A percentile compares a stretch with the other conserved stretches of the same genome.
phyloP scores from a whole-genome alignment of 371 early-diverging fungal genomes.

The Polyrhizophydium stewartii region DNA sequence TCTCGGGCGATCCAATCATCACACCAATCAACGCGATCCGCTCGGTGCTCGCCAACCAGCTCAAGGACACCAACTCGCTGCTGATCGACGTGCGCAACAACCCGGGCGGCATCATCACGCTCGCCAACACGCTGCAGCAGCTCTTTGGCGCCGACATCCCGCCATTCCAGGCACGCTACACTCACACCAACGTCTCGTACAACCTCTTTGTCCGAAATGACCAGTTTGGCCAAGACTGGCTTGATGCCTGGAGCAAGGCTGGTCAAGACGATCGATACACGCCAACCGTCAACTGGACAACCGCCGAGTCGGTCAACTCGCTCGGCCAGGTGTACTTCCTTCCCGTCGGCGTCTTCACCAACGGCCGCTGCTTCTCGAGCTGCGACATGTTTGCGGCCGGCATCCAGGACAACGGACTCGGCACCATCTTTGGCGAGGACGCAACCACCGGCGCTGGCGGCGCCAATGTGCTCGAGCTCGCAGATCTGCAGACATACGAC shows the following conservation, averaged over 20 bases:
- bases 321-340: conserved; percentile 17
- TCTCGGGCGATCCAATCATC: too few species aligned
- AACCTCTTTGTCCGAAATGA: conserved; percentile 4
- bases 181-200: conserved; percentile 3
- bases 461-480: conserved; percentile 19
- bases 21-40: background rate
- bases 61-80: conserved; percentile 16
- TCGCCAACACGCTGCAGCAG: conserved; percentile 15
- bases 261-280: conserved; percentile 14
- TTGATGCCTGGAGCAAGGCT: conserved; percentile 4
- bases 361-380: conserved; percentile 24
- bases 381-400: conserved; percentile 22
- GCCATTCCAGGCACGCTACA: conserved; percentile 1
- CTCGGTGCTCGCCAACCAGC: background rate
- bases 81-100: conserved; percentile 20
- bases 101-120: conserved; percentile 16
- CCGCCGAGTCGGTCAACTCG: conserved; percentile 8
- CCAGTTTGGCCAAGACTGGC: background rate
- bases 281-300: conserved; percentile 5
- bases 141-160: conserved; percentile 9
- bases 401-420: conserved; percentile 20
- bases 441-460: conserved; percentile 25
- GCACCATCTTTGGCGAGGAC: conserved; percentile 24
- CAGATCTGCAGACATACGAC: background rate
- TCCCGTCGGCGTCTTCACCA: conserved; percentile 20